Evolutionary conservation across 2,329 filamentous ascomycete species (phyloP).

Genomic region (Nakataea oryzae): DNA sequence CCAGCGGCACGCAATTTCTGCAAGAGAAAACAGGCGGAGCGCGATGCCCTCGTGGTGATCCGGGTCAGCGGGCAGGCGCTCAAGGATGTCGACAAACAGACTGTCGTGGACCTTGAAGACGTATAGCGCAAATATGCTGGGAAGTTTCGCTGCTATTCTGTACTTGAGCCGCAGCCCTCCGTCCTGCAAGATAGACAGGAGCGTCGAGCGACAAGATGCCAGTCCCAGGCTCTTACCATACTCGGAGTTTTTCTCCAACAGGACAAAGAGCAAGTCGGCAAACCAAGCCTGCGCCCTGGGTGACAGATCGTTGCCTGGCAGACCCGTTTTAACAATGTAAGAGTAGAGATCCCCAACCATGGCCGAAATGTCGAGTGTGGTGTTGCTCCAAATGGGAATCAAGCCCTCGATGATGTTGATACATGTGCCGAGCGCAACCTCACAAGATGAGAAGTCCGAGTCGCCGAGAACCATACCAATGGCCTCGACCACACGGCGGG

Average conservation of each 20-base stretch:
- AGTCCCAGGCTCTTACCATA: conserved; percentile 53
- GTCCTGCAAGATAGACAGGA: conserved; percentile 61
- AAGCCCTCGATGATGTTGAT: conserved; percentile 59
- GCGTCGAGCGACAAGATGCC: conserved; percentile 53
- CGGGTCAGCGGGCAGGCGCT: conserved; percentile 62
- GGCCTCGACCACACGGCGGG: conserved; percentile 35
- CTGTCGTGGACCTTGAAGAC: conserved; percentile 75
- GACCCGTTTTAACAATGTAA: conserved; percentile 59
- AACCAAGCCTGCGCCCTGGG: conserved; percentile 56
- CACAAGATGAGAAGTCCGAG: conserved; percentile 60
- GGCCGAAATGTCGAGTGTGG: conserved; percentile 48
- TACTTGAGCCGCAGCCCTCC: conserved; percentile 66
- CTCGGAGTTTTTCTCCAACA: conserved; percentile 56
- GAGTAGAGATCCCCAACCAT: conserved; percentile 67
- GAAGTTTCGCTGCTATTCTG: conserved; percentile 57
- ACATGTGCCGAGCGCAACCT: conserved; percentile 58
- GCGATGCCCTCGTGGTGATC: conserved; percentile 74
- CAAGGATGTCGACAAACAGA: conserved; percentile 76
- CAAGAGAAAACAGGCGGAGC: conserved; percentile 66
- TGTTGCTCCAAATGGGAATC: conserved; percentile 51
- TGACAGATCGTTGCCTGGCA: conserved; percentile 62
- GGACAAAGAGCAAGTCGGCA: conserved; percentile 55
- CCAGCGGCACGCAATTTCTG: conserved; percentile 71
- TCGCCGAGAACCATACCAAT: conserved; percentile 40
- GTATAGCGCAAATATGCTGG: conserved; percentile 69